Evolutionary conservation across 2,329 filamentous ascomycete genomes (phyloP).

Genomic region (Fusarium irregulare): DNA sequence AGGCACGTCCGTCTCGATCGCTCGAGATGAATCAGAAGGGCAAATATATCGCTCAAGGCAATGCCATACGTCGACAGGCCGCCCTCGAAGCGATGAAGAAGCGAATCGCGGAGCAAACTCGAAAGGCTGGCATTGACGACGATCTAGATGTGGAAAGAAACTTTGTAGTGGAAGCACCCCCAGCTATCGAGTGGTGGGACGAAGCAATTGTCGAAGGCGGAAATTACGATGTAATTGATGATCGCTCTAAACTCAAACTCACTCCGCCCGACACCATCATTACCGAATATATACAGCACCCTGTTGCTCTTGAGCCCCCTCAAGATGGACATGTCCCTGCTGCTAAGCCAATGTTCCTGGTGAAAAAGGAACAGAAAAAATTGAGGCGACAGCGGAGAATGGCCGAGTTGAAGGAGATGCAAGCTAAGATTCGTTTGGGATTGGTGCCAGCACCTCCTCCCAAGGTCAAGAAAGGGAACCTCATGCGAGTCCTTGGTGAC

Average conservation of each 20-base stretch:
- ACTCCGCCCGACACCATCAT: conserved; percentile 85
- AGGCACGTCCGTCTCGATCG: conserved; percentile 76
- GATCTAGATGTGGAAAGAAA: conserved; percentile 89
- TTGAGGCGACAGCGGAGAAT: conserved; percentile 88
- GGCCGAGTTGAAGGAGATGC: conserved; percentile 93
- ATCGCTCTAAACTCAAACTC: conserved; percentile 76
- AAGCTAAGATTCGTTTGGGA: conserved; percentile 93
- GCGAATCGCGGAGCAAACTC: conserved; percentile 85
- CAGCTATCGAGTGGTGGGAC: conserved; percentile 97
- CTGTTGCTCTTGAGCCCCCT: conserved; percentile 88
- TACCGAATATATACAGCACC: conserved; percentile 92
- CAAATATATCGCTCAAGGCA: conserved; percentile 96
- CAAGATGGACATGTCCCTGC: conserved; percentile 85
- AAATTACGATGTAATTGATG: conserved; percentile 77
- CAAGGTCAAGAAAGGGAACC: conserved; percentile 96
- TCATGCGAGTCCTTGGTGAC: conserved; percentile 96
- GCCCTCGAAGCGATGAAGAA: conserved; percentile 95
- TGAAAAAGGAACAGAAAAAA: conserved; percentile 90
- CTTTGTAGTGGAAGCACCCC: conserved; percentile 85
- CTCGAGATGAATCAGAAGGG: conserved; percentile 94
- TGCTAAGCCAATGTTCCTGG: conserved; percentile 92
- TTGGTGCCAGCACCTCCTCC: conserved; percentile 90
- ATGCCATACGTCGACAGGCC: conserved; percentile 86
- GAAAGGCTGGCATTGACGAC: conserved; percentile 94
- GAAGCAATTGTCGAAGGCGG: conserved; percentile 83